These are phyloP conservation scores for Diplodia corticola DNA, from an alignment of 2,329 filamentous ascomycete species.

Conservation along the genomic window DNA sequence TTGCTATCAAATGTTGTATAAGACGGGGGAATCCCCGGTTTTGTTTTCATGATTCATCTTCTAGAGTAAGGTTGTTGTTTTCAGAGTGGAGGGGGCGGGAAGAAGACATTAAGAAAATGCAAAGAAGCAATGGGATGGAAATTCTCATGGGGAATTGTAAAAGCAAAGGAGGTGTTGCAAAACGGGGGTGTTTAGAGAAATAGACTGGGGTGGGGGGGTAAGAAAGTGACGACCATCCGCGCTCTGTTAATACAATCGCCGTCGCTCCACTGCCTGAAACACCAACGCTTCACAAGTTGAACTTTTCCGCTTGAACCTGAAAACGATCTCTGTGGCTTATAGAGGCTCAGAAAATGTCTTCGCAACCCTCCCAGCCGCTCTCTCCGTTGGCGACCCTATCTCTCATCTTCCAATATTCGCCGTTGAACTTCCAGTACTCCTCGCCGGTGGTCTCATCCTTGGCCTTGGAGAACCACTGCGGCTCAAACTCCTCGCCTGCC, in stretches of 20 bases:
- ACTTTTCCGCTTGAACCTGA: not conserved
- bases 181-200: not conserved
- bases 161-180: not conserved
- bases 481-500: conserved; percentile 75
- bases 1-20: not conserved
- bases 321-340: not conserved
- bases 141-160: not conserved
- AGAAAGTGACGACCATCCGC: not conserved
- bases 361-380: conserved; percentile 67
- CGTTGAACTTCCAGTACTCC: conserved; percentile 85
- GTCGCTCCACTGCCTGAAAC: not conserved
- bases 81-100: not conserved
- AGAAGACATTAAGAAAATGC: not conserved
- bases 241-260: conserved; percentile 8
- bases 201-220: not conserved
- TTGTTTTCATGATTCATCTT: conserved; percentile 13
- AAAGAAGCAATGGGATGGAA: not conserved
- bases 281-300: not conserved
- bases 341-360: conserved; percentile 68
- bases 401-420: conserved; percentile 81
- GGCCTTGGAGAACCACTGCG: conserved; percentile 80
- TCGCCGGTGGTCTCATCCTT: conserved; percentile 80
- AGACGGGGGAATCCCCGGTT: not conserved
- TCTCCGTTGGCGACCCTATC: conserved; percentile 64
- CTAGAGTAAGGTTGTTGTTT: not conserved